Percentiles rank a stretch among this genome's conserved stretches.
phyloP scores from a whole-genome alignment of 2,329 filamentous ascomycete genomes.

The Canariomyces notabilis region DNA sequence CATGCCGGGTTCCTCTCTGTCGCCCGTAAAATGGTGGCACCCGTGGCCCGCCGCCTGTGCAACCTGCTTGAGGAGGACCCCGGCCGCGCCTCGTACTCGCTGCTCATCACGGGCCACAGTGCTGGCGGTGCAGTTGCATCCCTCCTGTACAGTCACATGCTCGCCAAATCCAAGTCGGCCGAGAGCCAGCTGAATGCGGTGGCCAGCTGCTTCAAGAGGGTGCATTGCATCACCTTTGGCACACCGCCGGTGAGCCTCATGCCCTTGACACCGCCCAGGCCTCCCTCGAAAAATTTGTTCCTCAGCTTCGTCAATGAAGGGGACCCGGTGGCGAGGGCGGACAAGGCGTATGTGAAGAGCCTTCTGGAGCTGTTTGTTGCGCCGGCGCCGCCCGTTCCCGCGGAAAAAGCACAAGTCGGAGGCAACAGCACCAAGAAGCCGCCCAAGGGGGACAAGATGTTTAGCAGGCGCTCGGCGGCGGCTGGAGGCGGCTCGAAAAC shows the following conservation, averaged over 20 bases:
- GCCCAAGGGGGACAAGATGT: slow-evolving; percentile 16
- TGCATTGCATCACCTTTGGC: slow-evolving; percentile 86
- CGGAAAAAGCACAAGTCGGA: not conserved
- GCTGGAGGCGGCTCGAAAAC: not conserved
- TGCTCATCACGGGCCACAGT: slow-evolving; percentile 81
- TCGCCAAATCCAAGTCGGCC: slow-evolving; percentile 49
- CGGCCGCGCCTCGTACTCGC: slow-evolving; percentile 56
- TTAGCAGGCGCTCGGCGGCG: not conserved
- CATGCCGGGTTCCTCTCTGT: slow-evolving; percentile 76
- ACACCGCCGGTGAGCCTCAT: slow-evolving; percentile 70
- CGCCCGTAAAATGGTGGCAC: slow-evolving; percentile 67
- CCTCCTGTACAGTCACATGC: slow-evolving; percentile 77
- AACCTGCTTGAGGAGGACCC: slow-evolving; percentile 69
- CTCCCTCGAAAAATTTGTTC: slow-evolving; percentile 74
- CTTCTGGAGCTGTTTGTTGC: slow-evolving; percentile 66
- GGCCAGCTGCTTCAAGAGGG: slow-evolving; percentile 65
- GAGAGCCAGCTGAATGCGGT: slow-evolving; percentile 65
- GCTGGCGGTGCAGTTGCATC: slow-evolving; percentile 80
- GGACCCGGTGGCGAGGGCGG: slow-evolving; percentile 72
- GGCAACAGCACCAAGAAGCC: slow-evolving; percentile 12
- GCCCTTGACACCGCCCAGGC: slow-evolving; percentile 60
- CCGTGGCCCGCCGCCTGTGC: slow-evolving; percentile 66
- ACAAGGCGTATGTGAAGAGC: slow-evolving; percentile 68
- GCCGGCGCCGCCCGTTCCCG: slow-evolving; percentile 42
- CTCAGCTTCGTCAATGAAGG: slow-evolving; percentile 80